These are phyloP conservation scores for Articulospora tetracladia DNA, from an alignment of 495 filamentous ascomycete genomes.

Conservation along the genomic window DNA sequence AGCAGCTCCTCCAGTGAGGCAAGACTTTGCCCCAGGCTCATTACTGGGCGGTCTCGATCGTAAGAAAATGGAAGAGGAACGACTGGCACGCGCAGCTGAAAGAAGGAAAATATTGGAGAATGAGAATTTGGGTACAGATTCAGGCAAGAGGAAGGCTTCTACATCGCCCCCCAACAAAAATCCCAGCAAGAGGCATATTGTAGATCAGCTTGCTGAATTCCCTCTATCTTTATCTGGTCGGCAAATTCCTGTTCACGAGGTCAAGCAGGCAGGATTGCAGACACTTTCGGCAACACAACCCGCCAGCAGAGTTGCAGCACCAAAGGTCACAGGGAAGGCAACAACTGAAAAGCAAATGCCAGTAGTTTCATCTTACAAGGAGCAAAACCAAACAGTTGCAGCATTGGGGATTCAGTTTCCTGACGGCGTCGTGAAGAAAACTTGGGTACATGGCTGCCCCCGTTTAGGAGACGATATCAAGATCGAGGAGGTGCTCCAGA, in stretches of 20 bases:
- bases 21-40: background rate
- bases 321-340: background rate
- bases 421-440: conserved; percentile 75
- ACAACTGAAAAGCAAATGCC: background rate
- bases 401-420: conserved; percentile 52
- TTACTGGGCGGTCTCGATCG: conserved; percentile 46
- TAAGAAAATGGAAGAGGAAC: conserved; percentile 82
- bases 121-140: background rate
- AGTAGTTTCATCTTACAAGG: background rate
- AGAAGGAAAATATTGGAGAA: background rate
- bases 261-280: background rate
- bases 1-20: background rate
- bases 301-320: background rate
- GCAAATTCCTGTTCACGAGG: background rate
- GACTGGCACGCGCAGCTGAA: conserved; percentile 57
- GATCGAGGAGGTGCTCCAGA: conserved; percentile 85
- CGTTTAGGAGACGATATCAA: conserved; percentile 70
- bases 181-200: background rate
- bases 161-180: background rate
- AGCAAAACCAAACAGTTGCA: background rate
- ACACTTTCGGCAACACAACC: no score
- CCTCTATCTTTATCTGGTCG: background rate
- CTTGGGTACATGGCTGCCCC: conserved; percentile 57
- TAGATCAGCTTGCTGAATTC: background rate
- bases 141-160: conserved; percentile 51